Conservation (phyloP, 2,329 filamentous ascomycete species). For the Epichloe aotearoae region DNA sequence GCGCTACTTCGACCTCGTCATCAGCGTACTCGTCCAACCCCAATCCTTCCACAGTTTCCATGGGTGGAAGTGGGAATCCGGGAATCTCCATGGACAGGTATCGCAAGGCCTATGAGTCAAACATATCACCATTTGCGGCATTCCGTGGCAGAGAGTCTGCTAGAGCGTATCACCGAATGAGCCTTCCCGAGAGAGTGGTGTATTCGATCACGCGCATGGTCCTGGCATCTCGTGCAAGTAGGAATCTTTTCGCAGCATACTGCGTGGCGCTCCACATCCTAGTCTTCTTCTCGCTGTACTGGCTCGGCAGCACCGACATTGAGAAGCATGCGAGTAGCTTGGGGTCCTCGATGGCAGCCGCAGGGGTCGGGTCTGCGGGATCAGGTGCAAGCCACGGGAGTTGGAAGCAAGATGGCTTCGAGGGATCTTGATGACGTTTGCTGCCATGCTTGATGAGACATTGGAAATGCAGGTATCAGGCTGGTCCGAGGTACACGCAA, state of each 20-base stretch:
- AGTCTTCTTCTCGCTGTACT: slow-evolving; percentile 78
- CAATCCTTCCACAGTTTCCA: slow-evolving; percentile 58
- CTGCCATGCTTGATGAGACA: neutral
- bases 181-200: slow-evolving; percentile 74
- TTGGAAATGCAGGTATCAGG: neutral
- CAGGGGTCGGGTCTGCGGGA: slow-evolving; percentile 29
- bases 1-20: slow-evolving; percentile 44
- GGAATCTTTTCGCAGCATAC: slow-evolving; percentile 89
- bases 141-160: slow-evolving; percentile 90
- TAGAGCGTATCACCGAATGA: slow-evolving; percentile 86
- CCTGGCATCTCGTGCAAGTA: slow-evolving; percentile 74
- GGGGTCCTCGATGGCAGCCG: slow-evolving; percentile 32
- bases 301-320: slow-evolving; percentile 57
- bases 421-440: slow-evolving; percentile 18
- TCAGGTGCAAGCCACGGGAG: slow-evolving; percentile 31
- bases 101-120: slow-evolving; percentile 83
- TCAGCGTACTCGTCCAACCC: slow-evolving; percentile 58
- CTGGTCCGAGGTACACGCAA: neutral
- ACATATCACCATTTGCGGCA: slow-evolving; percentile 88
- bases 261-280: slow-evolving; percentile 79
- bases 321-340: slow-evolving; percentile 47
- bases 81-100: slow-evolving; percentile 71
- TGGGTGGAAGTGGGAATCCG: slow-evolving; percentile 41
- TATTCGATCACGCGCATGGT: slow-evolving; percentile 88
- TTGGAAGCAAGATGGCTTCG: slow-evolving; percentile 53